Evolutionary conservation across 352 stramenopile genomes (phyloP).

Genomic region (Phytopythium oedochilum): DNA sequence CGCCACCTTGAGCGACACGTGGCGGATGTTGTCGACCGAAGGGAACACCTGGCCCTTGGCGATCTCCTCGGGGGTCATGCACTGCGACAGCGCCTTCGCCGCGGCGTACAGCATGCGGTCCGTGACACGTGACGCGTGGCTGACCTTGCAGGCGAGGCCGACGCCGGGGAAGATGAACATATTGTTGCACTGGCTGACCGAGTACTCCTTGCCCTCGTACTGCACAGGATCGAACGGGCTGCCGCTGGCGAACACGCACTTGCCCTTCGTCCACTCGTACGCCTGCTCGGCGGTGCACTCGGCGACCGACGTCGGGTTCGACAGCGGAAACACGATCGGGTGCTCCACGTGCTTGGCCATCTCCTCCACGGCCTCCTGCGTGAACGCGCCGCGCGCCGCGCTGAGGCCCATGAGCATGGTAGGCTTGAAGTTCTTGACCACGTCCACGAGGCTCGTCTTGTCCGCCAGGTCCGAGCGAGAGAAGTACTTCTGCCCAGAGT

Average conservation of each 20-base stretch:
- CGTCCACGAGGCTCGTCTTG: constrained; percentile 72
- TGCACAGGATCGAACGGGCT: constrained; percentile 93
- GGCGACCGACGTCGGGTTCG: constrained; percentile 94
- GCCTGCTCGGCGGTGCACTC: constrained; percentile 96
- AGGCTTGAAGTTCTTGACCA: constrained; percentile 86
- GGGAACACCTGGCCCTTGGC: constrained; percentile 93
- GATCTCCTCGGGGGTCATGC: constrained; percentile 91
- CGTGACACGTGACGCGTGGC: constrained; percentile 71
- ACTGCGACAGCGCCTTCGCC: constrained; percentile 91
- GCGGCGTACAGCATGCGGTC: constrained; percentile 96
- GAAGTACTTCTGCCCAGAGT: constrained; percentile 82
- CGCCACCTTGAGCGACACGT: constrained; percentile 92
- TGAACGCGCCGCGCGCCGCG: constrained; percentile 87
- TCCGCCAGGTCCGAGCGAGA: constrained; percentile 58
- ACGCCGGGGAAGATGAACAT: constrained; percentile 98
- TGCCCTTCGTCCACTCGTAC: constrained; percentile 95
- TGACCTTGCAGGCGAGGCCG: constrained; percentile 89
- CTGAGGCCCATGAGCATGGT: constrained; percentile 95
- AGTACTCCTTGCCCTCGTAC: constrained; percentile 80
- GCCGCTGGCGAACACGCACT: constrained; percentile 94
- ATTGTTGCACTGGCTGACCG: constrained; percentile 93
- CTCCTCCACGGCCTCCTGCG: constrained; percentile 65
- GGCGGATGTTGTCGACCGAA: constrained; percentile 88
- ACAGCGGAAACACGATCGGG: constrained; percentile 97
- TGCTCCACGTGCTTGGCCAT: constrained; percentile 87